A percentile compares a stretch with the other conserved stretches of the same genome.
Evolutionary conservation across 2,329 filamentous ascomycete genomes (phyloP).

Genomic region (Sphaerostilbella broomeana): DNA sequence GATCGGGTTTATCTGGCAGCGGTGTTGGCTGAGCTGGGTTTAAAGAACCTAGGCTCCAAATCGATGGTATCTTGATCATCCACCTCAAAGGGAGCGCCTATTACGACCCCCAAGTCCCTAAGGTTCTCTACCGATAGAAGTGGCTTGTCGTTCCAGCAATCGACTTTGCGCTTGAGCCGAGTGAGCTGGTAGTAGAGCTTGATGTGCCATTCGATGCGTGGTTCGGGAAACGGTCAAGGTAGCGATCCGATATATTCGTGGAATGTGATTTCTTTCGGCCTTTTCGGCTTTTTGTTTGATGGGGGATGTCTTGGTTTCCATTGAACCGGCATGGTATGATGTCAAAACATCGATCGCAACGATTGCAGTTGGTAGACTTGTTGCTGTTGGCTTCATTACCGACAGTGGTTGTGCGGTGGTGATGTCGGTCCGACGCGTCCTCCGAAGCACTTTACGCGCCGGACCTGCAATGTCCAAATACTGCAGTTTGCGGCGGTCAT

Average conservation of each 20-base stretch:
- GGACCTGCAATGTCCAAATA: too few relatives aligned
- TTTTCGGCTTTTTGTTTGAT: neutral
- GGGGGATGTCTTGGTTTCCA: neutral
- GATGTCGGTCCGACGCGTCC: too few relatives aligned
- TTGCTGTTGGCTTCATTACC: too few relatives aligned
- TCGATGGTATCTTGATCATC: neutral
- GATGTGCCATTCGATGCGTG: conserved; percentile 1
- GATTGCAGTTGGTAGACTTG: neutral
- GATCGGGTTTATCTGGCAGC: neutral
- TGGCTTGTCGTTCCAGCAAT: neutral
- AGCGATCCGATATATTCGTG: neutral
- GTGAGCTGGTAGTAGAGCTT: neutral
- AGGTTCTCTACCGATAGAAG: neutral
- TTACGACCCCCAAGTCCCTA: neutral
- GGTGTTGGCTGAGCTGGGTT: neutral
- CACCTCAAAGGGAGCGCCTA: neutral
- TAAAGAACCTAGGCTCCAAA: neutral
- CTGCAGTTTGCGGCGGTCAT: too few relatives aligned
- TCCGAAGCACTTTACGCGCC: too few relatives aligned
- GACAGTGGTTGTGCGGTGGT: too few relatives aligned
- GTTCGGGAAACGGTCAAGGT: neutral
- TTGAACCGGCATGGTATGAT: neutral
- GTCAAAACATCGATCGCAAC: too few relatives aligned
- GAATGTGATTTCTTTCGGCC: neutral
- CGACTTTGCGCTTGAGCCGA: neutral